These are phyloP conservation scores for Lentinus brumalis DNA, from an alignment of 768 basidiomycete genomes.

Conservation along the genomic window DNA sequence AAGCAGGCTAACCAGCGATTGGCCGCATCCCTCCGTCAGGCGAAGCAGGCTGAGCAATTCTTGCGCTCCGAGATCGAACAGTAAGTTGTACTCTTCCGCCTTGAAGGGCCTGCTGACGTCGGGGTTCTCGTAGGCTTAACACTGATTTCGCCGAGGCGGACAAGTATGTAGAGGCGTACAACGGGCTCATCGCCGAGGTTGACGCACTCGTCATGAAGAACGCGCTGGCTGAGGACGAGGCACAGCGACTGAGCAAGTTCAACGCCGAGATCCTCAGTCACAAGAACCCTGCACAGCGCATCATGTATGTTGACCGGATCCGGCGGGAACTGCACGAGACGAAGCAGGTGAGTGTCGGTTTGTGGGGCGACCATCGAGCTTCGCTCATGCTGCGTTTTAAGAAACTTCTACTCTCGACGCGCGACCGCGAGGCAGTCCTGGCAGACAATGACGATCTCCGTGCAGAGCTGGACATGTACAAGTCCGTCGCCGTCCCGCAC, in stretches of 20 bases:
- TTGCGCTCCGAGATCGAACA: slow-evolving; percentile 67
- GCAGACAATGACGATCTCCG: slow-evolving; percentile 34
- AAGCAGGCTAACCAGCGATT: slow-evolving; percentile 47
- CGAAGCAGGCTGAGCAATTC: slow-evolving; percentile 65
- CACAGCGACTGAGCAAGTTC: slow-evolving; percentile 70
- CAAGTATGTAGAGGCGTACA: slow-evolving; percentile 73
- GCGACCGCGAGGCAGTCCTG: slow-evolving; percentile 33
- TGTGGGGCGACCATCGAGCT: background rate
- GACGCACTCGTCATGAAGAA: slow-evolving; percentile 67
- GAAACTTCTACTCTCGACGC: slow-evolving; percentile 33
- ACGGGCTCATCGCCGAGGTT: slow-evolving; percentile 62
- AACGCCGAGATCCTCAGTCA: slow-evolving; percentile 88
- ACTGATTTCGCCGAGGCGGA: slow-evolving; percentile 61
- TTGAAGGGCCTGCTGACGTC: background rate
- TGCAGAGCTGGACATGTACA: slow-evolving; percentile 37
- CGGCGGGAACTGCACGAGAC: slow-evolving; percentile 76
- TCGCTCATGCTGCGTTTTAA: slow-evolving; percentile 1
- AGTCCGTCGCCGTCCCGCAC: slow-evolving; percentile 33
- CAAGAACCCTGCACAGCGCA: slow-evolving; percentile 81
- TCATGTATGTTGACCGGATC: slow-evolving; percentile 85
- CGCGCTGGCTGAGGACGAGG: slow-evolving; percentile 79
- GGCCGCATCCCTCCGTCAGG: slow-evolving; percentile 52
- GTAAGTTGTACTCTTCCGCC: slow-evolving; percentile 44
- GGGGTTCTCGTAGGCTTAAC: slow-evolving; percentile 35
- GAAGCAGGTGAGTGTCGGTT: slow-evolving; percentile 63